Base-by-base conservation (phyloP, 1,139 yeast genomes). In the Diutina catenulata region DNA sequence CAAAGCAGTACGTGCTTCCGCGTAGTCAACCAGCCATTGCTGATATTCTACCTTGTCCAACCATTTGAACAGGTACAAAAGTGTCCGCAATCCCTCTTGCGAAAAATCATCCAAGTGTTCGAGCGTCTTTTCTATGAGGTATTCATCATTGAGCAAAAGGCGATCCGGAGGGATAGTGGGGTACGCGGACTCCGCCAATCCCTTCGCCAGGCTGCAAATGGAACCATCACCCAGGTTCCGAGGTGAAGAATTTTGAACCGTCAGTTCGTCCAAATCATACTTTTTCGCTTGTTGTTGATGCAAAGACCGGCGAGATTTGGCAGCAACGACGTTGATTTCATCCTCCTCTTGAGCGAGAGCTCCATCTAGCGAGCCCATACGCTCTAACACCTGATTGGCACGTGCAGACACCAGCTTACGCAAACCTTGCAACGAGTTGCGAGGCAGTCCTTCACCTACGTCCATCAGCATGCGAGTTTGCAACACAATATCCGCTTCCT, bases 51-150 rank as follows among this genome's bases (percentile, higher is more conserved):
- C 54, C 23, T 62, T 58, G 36, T 70, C 70, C 28, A 93, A 49
- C 80, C 91, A 83, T 47, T 74, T 75, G 57, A 74, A 86, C 1
- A 87, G 80, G 54, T 87, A 93, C 45, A 93, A 56, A 44, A 91
- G 68, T 0, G 98, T 93, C 51, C 99, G 72, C 43, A 91, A 64
- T 1, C 99, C 98, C 46, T 91, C 97, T 0, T 94, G 80, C 0
- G 97, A 87, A 53, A 88, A 91, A 43, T 84, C 94, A 48, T 91
- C 97, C 41, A 93, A 73, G 47, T 93, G 95, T 48, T 84, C 83
- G 41, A 91, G 62, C 0, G 97, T 91, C 45, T 76, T 77, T 52
- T 88, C 96, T 41, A 88, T 56, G 6, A 88, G 65, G 49, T 74
- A 84, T 45, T 75, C 87, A 18, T 86, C 95, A 50, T 84, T 81